Evolutionary conservation across 768 basidiomycete species (phyloP).

Genomic region (Mycena crocata): DNA sequence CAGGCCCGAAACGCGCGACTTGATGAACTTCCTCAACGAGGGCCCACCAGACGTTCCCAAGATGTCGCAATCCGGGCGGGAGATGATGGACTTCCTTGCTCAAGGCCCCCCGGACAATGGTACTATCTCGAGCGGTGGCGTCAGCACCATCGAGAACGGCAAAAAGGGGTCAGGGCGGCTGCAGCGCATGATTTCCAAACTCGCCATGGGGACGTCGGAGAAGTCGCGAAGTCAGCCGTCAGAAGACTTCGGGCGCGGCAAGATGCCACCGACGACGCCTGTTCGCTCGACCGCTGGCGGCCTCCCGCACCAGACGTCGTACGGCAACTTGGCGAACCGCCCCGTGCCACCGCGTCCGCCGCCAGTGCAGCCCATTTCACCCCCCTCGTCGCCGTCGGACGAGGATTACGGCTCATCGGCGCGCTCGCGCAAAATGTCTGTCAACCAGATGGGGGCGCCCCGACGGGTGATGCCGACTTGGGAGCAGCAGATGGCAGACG

Average conservation of each 20-base stretch:
- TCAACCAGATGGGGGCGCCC: slow-evolving; percentile 40
- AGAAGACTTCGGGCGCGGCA: slow-evolving; percentile 33
- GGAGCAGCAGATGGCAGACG: slow-evolving; percentile 36
- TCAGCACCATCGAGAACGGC: slow-evolving; percentile 51
- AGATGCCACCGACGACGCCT: slow-evolving; percentile 44
- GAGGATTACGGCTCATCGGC: slow-evolving; percentile 47
- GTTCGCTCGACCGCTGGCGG: slow-evolving; percentile 31
- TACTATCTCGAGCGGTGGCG: slow-evolving; percentile 50
- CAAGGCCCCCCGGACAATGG: slow-evolving; percentile 65
- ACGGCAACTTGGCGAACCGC: slow-evolving; percentile 62
- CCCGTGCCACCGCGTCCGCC: slow-evolving; percentile 73
- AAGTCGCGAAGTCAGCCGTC: slow-evolving; percentile 42
- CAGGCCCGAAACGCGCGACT: slow-evolving; percentile 61
- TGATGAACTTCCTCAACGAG: slow-evolving; percentile 68
- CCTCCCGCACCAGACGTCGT: slow-evolving; percentile 37
- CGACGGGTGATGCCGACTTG: slow-evolving; percentile 45
- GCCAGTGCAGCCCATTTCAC: slow-evolving; percentile 52
- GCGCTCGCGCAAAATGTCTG: slow-evolving; percentile 43
- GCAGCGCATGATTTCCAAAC: slow-evolving; percentile 86
- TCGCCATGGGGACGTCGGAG: slow-evolving; percentile 64
- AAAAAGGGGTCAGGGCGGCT: slow-evolving; percentile 70
- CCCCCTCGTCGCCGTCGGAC: slow-evolving; percentile 59
- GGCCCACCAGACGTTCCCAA: slow-evolving; percentile 60
- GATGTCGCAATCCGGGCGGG: slow-evolving; percentile 58
- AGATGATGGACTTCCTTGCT: slow-evolving; percentile 68